These are phyloP conservation scores for Didymellaceae sp. DNA, from an alignment of 2,329 filamentous ascomycete genomes.

Conservation along the genomic window DNA sequence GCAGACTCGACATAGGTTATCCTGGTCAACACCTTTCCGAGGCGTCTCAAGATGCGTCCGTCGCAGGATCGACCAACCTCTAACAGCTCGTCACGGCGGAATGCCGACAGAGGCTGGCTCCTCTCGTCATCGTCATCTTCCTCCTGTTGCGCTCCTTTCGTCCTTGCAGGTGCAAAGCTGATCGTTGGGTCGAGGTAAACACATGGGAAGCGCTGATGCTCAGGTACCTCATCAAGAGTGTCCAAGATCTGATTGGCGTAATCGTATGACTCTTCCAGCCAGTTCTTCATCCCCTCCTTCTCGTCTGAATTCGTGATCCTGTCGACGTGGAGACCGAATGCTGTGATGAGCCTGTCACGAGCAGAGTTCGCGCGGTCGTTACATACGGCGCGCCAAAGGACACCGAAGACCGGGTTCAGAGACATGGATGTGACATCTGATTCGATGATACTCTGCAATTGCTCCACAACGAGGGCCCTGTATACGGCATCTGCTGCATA, in stretches of 20 bases:
- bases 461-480: conserved; percentile 47
- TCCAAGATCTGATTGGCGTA: conserved; percentile 54
- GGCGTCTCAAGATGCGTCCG: conserved; percentile 54
- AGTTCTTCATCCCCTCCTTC: conserved; percentile 53
- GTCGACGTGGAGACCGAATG: conserved; percentile 53
- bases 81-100: conserved; percentile 57
- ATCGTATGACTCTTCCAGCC: conserved; percentile 62
- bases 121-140: conserved; percentile 23
- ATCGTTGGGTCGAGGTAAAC: conserved; percentile 60
- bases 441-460: conserved; percentile 54
- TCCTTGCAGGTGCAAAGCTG: conserved; percentile 15
- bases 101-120: conserved; percentile 39
- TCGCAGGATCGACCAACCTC: conserved; percentile 62
- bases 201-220: conserved; percentile 54
- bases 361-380: conserved; percentile 53
- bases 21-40: conserved; percentile 57
- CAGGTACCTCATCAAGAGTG: conserved; percentile 48
- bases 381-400: conserved; percentile 58
- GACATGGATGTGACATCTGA: conserved; percentile 54
- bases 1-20: conserved; percentile 53
- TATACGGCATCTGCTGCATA: conserved; percentile 52
- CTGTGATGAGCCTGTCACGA: conserved; percentile 52
- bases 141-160: conserved; percentile 15
- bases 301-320: conserved; percentile 41
- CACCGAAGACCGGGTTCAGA: conserved; percentile 59